Evolutionary conservation across 306 rosid species (phyloP).

Genomic region (Citrullus mucosospermus): DNA sequence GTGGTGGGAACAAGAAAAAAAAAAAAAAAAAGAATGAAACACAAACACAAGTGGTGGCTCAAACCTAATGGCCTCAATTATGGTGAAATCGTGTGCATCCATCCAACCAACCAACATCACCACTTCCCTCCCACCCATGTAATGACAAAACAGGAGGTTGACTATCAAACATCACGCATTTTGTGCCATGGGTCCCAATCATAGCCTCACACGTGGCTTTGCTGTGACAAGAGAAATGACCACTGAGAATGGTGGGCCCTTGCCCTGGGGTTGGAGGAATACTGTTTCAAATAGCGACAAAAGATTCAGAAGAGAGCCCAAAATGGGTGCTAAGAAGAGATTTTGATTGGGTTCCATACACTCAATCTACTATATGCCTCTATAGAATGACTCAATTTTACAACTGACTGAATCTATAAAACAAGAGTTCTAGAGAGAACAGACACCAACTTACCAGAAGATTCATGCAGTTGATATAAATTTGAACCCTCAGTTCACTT

Average conservation of each 20-base stretch:
- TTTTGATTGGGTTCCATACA: background rate
- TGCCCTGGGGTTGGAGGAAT: background rate
- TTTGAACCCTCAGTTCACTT: background rate
- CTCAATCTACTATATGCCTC: background rate
- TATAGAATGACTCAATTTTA: background rate
- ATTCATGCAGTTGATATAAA: background rate
- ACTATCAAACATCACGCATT: conserved; percentile 5
- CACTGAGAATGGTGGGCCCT: background rate
- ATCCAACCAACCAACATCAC: conserved; percentile 10
- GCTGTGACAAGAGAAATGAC: background rate
- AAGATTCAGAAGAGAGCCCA: background rate
- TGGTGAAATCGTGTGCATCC: conserved; percentile 2
- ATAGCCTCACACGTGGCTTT: conserved; percentile 1
- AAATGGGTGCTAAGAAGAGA: background rate
- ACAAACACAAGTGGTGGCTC: background rate
- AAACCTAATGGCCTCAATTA: conserved; percentile 4
- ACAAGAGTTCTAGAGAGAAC: background rate
- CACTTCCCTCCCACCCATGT: conserved; percentile 1
- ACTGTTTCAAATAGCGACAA: background rate
- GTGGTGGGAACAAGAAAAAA: background rate
- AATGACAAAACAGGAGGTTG: conserved; percentile 4
- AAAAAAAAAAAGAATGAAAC: background rate
- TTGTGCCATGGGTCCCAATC: conserved; percentile 5
- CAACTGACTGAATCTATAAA: background rate
- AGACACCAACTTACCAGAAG: background rate